These are phyloP conservation scores for Xylariaceae sp. DNA, from an alignment of 2,329 filamentous ascomycete genomes.

Conservation along the genomic window DNA sequence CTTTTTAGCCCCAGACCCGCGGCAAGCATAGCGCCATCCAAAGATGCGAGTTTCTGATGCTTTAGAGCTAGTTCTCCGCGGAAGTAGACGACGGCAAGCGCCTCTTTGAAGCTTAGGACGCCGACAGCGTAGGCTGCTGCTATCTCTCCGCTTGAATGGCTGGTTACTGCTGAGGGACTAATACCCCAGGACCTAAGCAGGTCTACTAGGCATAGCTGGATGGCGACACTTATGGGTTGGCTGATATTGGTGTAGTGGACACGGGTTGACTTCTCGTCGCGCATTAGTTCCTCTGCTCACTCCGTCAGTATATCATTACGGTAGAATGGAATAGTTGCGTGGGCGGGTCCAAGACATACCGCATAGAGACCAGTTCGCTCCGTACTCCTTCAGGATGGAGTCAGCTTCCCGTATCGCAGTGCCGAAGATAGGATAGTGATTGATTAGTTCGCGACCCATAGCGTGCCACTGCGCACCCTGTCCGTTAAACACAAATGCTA, in stretches of 20 bases:
- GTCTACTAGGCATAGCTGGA: constrained; percentile 22
- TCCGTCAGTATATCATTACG: not conserved
- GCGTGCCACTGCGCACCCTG: constrained; percentile 24
- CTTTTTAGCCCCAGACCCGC: constrained; percentile 9
- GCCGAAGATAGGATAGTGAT: constrained; percentile 7
- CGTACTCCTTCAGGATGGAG: constrained; percentile 2
- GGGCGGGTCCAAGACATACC: constrained; percentile 1
- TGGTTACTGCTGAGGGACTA: constrained; percentile 13
- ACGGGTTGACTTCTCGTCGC: not conserved
- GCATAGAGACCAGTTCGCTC: constrained; percentile 14
- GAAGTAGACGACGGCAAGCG: constrained; percentile 17
- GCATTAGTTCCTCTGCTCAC: constrained; percentile 11
- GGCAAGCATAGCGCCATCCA: constrained; percentile 22
- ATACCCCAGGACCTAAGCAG: constrained; percentile 19
- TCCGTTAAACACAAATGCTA: constrained; percentile 20
- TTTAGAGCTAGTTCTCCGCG: constrained; percentile 8
- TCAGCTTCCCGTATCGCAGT: constrained; percentile 1
- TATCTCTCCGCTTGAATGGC: constrained; percentile 36
- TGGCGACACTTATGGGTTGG: constrained; percentile 16
- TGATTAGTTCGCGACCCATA: constrained; percentile 19
- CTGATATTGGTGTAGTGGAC: constrained; percentile 10
- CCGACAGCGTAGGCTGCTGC: constrained; percentile 40
- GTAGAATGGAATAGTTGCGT: too few relatives aligned
- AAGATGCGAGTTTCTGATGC: not conserved
- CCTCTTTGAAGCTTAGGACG: constrained; percentile 15